Base-by-base conservation (phyloP, 1,284 basidiomycete genomes). In the Polyporus tsugae region DNA sequence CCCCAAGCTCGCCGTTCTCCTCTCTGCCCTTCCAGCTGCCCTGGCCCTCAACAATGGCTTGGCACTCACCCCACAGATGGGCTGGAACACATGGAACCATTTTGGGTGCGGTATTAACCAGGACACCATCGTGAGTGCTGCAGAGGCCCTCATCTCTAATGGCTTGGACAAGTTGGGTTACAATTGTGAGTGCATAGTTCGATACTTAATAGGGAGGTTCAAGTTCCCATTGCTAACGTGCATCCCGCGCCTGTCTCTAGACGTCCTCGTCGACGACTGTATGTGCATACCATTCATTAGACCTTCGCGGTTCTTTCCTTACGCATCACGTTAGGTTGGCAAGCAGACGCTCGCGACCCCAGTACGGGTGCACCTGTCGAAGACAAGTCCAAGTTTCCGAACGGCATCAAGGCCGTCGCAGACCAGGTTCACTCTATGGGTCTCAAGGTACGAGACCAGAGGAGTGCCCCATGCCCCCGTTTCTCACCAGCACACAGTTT, bases 311-410 rank as follows among this genome's bases (percentile, higher is more conserved):
- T 6, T 2, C 5, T 29, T 41, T 41, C 13, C 38, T 60, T 13
- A 41, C 38, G 6, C 58, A 11, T 29, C 22, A 39, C 39, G 10
- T 9, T 55, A 81, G 80, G 79, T 62, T 81, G 80, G 80, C 80
- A 81, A 35, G 80, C 78, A 0, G 67, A 75, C 39, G 67, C 76
- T 7, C 73, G 80, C 19, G 77, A 80, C 67, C 70, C 74, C 4
- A 61, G 69, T 10, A 80, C 78, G 2, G 76, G 77, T 41, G 79
- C 77, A 7, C 79, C 80, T 11, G 71, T 78, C 13, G 73, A 75
- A 2, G 80, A 86, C 70, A 76, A 82, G 2, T 70, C 69, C 10
- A 80, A 80, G 58, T 87, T 86, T 67, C 85, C 85, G 0, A 79
- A 79, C 25, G 86, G 86, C 0, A 80, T 87, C 65, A 81, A 83